A percentile compares a stretch with the other conserved stretches of the same genome.
phyloP scores from a whole-genome alignment of 371 early-diverging fungal species.

The Mucor indicus region DNA sequence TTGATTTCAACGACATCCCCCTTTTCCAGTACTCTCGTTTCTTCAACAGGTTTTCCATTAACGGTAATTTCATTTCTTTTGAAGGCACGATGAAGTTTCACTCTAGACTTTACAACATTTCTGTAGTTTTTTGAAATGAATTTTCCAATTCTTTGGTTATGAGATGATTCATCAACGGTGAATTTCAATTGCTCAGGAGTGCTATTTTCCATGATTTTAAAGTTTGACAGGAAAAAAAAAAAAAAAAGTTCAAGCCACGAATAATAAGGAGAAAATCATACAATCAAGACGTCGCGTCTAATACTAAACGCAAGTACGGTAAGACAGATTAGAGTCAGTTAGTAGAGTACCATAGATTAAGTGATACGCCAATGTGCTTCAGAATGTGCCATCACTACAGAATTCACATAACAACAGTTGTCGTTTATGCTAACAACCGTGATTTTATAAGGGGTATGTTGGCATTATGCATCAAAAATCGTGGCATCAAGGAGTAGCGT shows the following conservation, averaged over 20 bases:
- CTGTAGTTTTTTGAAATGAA: constrained; percentile 26
- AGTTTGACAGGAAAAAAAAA: not conserved
- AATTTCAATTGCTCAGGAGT: constrained; percentile 7
- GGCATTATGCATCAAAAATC: too few relatives aligned
- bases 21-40: constrained; percentile 36
- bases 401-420: too few relatives aligned
- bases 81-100: constrained; percentile 31
- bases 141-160: constrained; percentile 19
- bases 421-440: too few relatives aligned
- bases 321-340: too few relatives aligned
- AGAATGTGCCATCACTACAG: too few relatives aligned
- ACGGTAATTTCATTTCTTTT: constrained; percentile 42
- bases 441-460: too few relatives aligned
- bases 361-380: too few relatives aligned
- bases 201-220: not conserved
- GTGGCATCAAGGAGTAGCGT: too few relatives aligned
- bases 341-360: too few relatives aligned
- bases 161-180: constrained; percentile 4
- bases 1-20: constrained; percentile 43
- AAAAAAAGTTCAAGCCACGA: not conserved
- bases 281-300: too few relatives aligned
- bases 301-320: too few relatives aligned
- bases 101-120: constrained; percentile 32
- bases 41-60: constrained; percentile 43
- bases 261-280: not conserved